Conservation (phyloP, 345 rosid species). For the Gossypium sturtianum region DNA sequence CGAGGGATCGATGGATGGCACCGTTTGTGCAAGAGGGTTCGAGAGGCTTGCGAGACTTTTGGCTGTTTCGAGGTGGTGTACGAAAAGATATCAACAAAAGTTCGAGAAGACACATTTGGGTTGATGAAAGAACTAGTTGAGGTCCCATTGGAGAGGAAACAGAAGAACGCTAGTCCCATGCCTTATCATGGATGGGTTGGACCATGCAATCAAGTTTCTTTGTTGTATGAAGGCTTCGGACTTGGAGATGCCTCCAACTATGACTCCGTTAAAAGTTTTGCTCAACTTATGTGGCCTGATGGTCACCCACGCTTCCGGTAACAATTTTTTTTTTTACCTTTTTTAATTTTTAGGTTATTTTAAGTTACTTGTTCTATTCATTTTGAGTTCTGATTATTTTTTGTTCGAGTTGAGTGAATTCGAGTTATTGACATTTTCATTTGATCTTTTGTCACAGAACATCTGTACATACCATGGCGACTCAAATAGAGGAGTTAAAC, state of each 20-base stretch:
- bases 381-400: too few species aligned
- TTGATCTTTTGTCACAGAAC: background rate
- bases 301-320: slow-evolving; percentile 8
- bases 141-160: slow-evolving; percentile 5
- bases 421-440: too few species aligned
- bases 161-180: slow-evolving; percentile 5
- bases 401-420: too few species aligned
- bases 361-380: too few species aligned
- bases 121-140: background rate
- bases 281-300: slow-evolving; percentile 9
- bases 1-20: background rate
- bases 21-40: background rate
- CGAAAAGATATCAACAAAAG: background rate
- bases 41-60: background rate
- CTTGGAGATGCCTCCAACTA: slow-evolving; percentile 14
- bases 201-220: background rate
- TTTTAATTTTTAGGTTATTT: background rate
- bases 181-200: slow-evolving; percentile 14
- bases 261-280: slow-evolving; percentile 3
- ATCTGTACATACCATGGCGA: background rate
- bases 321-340: background rate
- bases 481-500: slow-evolving; percentile 12
- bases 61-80: slow-evolving; percentile 16
- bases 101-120: background rate
- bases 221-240: slow-evolving; percentile 18